phyloP scores from a whole-genome alignment of 1,284 basidiomycete species.

The Microbotryum violaceum region DNA sequence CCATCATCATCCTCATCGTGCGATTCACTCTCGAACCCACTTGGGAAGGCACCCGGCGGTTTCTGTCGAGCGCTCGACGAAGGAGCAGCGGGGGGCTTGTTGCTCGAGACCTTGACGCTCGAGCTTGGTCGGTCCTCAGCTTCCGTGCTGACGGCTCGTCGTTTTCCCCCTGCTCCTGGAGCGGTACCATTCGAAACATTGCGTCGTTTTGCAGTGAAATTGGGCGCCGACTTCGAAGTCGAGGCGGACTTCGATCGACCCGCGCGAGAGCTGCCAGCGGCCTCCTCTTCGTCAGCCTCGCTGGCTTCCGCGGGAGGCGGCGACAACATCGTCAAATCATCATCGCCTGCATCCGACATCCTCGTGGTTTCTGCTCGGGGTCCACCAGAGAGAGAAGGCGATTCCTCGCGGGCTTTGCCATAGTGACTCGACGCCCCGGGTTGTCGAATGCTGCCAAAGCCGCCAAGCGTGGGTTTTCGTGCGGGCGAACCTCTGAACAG shows the following conservation, averaged over 20 bases:
- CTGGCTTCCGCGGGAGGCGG: not conserved
- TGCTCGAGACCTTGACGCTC: not conserved
- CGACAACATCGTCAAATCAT: not conserved
- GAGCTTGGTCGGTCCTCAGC: conserved; percentile 2
- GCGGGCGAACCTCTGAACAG: not conserved
- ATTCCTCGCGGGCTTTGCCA: not conserved
- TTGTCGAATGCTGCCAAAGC: conserved; percentile 16
- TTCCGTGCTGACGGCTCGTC: conserved; percentile 19
- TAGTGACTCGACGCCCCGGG: not conserved
- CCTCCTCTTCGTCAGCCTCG: not conserved
- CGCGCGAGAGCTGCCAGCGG: not conserved
- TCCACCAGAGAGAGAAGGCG: not conserved
- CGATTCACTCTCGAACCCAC: too few relatives aligned
- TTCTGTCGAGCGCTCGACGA: too few relatives aligned
- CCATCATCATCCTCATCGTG: too few relatives aligned
- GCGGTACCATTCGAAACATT: not conserved
- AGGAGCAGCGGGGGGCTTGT: too few relatives aligned
- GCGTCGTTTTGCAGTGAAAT: not conserved
- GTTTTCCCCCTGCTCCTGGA: conserved; percentile 12
- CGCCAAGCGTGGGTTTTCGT: conserved; percentile 13
- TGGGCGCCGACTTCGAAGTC: conserved; percentile 7
- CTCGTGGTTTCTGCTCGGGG: not conserved
- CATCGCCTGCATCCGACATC: not conserved
- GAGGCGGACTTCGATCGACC: conserved; percentile 3
- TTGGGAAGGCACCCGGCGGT: too few relatives aligned